Percentiles rank a stretch among this genome's conserved stretches.
phyloP scores from a whole-genome alignment of 805 yeast genomes.

The Saccharomycopsis sp. region DNA sequence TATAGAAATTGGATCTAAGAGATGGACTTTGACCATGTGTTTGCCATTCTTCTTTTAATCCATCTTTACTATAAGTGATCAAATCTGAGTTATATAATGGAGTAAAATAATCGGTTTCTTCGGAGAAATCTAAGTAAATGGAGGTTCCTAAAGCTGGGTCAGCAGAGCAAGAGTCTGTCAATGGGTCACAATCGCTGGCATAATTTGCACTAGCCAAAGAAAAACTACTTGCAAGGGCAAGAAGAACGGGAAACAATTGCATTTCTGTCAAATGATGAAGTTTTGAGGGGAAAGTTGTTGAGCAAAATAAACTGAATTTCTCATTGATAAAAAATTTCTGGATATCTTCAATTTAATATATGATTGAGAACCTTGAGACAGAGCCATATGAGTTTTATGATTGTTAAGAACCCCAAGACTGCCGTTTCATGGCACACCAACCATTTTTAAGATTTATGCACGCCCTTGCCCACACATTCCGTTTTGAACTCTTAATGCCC shows the following conservation, averaged over 20 bases:
- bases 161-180: slow-evolving; percentile 22
- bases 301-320: too few relatives aligned
- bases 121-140: slow-evolving; percentile 34
- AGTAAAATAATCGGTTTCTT: slow-evolving; percentile 27
- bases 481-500: too few relatives aligned
- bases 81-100: slow-evolving; percentile 23
- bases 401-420: too few relatives aligned
- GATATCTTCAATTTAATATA: too few relatives aligned
- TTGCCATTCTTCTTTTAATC: slow-evolving; percentile 39
- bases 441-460: too few relatives aligned
- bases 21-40: slow-evolving; percentile 52
- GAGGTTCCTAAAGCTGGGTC: slow-evolving; percentile 45
- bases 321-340: too few relatives aligned
- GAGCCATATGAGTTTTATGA: too few relatives aligned
- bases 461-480: too few relatives aligned
- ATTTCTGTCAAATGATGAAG: too few relatives aligned
- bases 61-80: slow-evolving; percentile 32
- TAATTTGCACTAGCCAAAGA: slow-evolving; percentile 5
- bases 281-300: too few relatives aligned
- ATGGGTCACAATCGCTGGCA: slow-evolving; percentile 16
- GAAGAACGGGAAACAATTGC: not conserved
- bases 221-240: slow-evolving; percentile 1
- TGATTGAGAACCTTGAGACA: too few relatives aligned
- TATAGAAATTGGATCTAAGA: slow-evolving; percentile 49
- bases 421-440: too few relatives aligned